Evolutionary conservation across 176 grass and related monocot species (phyloP).

Genomic region (Avena atlantica): DNA sequence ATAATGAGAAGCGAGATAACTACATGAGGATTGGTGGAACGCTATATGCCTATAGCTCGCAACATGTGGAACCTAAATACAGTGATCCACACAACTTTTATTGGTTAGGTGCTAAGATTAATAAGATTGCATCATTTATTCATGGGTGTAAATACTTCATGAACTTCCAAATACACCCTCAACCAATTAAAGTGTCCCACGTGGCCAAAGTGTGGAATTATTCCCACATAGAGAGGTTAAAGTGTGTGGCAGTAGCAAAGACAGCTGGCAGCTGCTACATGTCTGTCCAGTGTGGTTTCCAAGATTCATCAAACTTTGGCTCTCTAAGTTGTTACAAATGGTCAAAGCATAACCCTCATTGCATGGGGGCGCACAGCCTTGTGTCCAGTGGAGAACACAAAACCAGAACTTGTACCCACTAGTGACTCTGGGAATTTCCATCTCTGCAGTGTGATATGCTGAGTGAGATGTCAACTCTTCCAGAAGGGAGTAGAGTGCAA

Average conservation of each 20-base stretch:
- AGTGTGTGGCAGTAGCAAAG: background rate
- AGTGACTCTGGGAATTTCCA: background rate
- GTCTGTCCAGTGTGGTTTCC: background rate
- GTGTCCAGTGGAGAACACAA: no score
- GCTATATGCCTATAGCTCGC: background rate
- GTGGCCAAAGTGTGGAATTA: background rate
- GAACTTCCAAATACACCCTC: constrained; percentile 11
- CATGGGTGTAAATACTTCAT: constrained; percentile 11
- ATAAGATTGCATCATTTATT: background rate
- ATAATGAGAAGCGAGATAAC: background rate
- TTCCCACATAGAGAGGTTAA: background rate
- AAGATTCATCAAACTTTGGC: background rate
- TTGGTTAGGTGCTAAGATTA: background rate
- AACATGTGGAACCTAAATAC: background rate
- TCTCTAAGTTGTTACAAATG: background rate
- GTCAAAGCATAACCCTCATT: no score
- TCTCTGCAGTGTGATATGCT: background rate
- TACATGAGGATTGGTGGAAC: background rate
- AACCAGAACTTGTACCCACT: no score
- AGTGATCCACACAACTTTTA: background rate
- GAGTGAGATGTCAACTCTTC: background rate
- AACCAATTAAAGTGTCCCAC: background rate
- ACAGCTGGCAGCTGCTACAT: background rate
- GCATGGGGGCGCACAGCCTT: no score
- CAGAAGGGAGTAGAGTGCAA: background rate